These are phyloP conservation scores for Aspergillus jensenii DNA, from an alignment of 2,329 filamentous ascomycete genomes.

Conservation along the genomic window DNA sequence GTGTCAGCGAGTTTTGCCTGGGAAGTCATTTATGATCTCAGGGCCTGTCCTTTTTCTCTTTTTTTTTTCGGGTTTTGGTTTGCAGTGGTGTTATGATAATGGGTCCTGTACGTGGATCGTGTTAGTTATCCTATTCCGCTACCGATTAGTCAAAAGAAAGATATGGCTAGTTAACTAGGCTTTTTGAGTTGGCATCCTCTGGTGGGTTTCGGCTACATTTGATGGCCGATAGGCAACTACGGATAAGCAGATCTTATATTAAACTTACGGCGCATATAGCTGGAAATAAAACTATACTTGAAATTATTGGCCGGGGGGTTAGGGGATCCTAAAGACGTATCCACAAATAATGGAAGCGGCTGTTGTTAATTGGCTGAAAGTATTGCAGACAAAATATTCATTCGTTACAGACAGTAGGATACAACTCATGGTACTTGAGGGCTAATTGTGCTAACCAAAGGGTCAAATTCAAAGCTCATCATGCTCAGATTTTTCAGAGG, in stretches of 20 bases:
- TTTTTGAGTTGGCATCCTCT: too few relatives aligned
- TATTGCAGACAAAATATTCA: neutral
- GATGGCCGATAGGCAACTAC: too few relatives aligned
- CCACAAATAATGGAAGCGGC: neutral
- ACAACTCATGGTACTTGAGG: neutral
- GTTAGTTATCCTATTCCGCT: neutral
- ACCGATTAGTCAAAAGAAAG: too few relatives aligned
- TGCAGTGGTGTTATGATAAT: neutral
- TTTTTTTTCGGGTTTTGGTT: neutral
- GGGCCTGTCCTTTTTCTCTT: neutral
- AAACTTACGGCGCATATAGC: too few relatives aligned
- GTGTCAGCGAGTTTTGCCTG: neutral
- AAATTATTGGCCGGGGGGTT: neutral
- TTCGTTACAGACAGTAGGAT: slow-evolving; percentile 1
- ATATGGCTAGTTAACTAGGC: too few relatives aligned
- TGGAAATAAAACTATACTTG: neutral
- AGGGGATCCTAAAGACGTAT: neutral
- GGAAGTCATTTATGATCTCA: neutral
- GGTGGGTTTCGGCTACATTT: too few relatives aligned
- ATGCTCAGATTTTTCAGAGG: slow-evolving; percentile 31
- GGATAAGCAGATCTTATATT: too few relatives aligned
- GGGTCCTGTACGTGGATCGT: neutral
- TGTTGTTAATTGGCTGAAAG: neutral
- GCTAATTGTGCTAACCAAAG: slow-evolving; percentile 9
- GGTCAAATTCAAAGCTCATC: slow-evolving; percentile 39